Evolutionary conservation across 2,329 filamentous ascomycete genomes (phyloP).

Genomic region (Fusarium lateritium): DNA sequence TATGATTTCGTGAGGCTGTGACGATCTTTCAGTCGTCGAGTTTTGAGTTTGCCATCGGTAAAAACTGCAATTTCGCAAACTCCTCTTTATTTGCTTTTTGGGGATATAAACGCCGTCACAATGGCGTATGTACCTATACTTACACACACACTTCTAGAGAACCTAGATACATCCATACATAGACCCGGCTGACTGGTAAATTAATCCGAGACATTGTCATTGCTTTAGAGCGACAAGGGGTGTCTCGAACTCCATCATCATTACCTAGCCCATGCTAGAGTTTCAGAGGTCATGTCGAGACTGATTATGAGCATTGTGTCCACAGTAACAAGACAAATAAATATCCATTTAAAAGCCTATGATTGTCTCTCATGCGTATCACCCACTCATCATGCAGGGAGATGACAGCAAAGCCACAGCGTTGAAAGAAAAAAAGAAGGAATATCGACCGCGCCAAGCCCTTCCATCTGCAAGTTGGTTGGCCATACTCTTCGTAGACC

Average conservation of each 20-base stretch:
- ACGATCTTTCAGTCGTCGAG: conserved; percentile 3
- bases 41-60: neutral
- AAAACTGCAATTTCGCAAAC: neutral
- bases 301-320: neutral
- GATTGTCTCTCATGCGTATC: neutral
- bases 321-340: neutral
- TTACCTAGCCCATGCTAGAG: too few relatives aligned
- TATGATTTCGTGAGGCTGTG: conserved; percentile 11
- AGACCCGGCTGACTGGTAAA: neutral
- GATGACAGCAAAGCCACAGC: conserved; percentile 10
- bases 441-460: conserved; percentile 9
- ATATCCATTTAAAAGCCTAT: neutral
- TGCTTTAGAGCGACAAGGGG: too few relatives aligned
- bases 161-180: neutral
- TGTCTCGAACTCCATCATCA: too few relatives aligned
- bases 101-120: neutral
- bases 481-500: conserved; percentile 12
- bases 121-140: too few relatives aligned
- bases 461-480: conserved; percentile 4
- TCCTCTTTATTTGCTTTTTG: conserved; percentile 4
- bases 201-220: too few relatives aligned
- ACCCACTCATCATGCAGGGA: conserved; percentile 19
- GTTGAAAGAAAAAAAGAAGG: conserved; percentile 10
- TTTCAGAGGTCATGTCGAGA: neutral
- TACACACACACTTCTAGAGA: neutral